phyloP scores from a whole-genome alignment of 345 rosid species.

The Eucalyptus pauciflora region DNA sequence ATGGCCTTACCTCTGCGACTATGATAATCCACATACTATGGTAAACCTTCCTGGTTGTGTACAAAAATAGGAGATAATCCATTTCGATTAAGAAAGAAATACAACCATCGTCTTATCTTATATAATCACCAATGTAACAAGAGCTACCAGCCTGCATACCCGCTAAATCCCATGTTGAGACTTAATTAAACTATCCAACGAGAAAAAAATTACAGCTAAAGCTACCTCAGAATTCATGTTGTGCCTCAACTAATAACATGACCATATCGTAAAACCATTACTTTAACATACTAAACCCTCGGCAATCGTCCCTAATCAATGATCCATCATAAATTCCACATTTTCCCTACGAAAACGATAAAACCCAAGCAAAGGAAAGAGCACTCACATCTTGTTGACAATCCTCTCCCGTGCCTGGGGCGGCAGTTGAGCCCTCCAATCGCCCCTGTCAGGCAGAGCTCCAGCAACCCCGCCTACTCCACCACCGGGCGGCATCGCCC shows the following conservation, averaged over 20 bases:
- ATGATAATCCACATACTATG: neutral
- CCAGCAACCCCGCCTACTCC: conserved; percentile 12
- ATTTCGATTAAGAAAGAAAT: neutral
- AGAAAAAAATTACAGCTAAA: neutral
- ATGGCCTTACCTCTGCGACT: neutral
- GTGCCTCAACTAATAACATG: neutral
- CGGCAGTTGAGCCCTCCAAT: conserved; percentile 48
- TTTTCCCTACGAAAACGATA: neutral
- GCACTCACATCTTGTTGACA: conserved; percentile 41
- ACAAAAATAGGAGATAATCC: neutral
- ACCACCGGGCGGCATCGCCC: conserved; percentile 21
- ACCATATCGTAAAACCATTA: neutral
- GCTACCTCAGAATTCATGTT: neutral
- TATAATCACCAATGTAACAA: neutral
- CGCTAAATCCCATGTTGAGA: neutral
- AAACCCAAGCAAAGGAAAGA: neutral
- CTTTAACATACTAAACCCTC: neutral
- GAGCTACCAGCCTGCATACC: neutral
- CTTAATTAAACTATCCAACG: neutral
- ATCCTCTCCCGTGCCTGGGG: conserved; percentile 28
- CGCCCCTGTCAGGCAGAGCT: conserved; percentile 19
- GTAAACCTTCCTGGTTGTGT: neutral
- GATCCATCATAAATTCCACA: neutral
- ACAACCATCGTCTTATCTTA: neutral
- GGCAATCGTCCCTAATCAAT: neutral